Conservation (phyloP, 1,139 yeast species). For the Suhomyces yuchorum region DNA sequence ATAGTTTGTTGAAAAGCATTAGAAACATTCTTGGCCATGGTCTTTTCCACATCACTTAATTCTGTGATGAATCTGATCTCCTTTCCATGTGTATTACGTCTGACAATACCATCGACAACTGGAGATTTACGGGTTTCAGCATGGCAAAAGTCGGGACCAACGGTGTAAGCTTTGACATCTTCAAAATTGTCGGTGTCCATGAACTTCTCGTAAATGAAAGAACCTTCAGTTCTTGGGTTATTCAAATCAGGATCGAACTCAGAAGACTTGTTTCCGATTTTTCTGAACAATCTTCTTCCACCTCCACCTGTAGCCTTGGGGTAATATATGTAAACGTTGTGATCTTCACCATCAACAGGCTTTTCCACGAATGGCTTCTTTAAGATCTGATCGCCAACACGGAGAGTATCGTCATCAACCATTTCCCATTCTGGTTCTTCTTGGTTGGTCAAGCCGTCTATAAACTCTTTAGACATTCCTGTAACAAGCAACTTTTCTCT, state of each 20-base stretch:
- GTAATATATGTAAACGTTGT: slow-evolving; percentile 91
- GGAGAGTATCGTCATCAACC: slow-evolving; percentile 85
- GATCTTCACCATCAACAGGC: slow-evolving; percentile 99
- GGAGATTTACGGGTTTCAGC: slow-evolving; percentile 99
- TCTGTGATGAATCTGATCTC: slow-evolving; percentile 90
- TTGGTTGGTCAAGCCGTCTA: slow-evolving; percentile 62
- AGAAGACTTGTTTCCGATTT: slow-evolving; percentile 95
- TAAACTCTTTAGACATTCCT: slow-evolving; percentile 45
- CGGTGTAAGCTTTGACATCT: slow-evolving; percentile 98
- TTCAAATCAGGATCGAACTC: slow-evolving; percentile 86
- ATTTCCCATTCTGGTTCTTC: slow-evolving; percentile 85
- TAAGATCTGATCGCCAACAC: slow-evolving; percentile 70
- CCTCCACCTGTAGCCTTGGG: slow-evolving; percentile 93
- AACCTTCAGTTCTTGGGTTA: slow-evolving; percentile 83
- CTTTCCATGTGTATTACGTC: slow-evolving; percentile 96
- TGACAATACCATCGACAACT: slow-evolving; percentile 96
- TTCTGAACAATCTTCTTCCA: slow-evolving; percentile 89
- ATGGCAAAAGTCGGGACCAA: slow-evolving; percentile 87
- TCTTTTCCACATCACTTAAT: slow-evolving; percentile 69
- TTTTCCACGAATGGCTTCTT: slow-evolving; percentile 95
- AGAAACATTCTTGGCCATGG: slow-evolving; percentile 78
- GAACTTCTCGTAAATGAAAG: slow-evolving; percentile 88
- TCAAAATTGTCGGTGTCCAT: slow-evolving; percentile 98
- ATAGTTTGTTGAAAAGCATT: slow-evolving; percentile 87
- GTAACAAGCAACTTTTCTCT: slow-evolving; percentile 44